These are phyloP conservation scores for Cyclotella cryptica DNA, from an alignment of 108 stramenopile species.

Conservation along the genomic window DNA sequence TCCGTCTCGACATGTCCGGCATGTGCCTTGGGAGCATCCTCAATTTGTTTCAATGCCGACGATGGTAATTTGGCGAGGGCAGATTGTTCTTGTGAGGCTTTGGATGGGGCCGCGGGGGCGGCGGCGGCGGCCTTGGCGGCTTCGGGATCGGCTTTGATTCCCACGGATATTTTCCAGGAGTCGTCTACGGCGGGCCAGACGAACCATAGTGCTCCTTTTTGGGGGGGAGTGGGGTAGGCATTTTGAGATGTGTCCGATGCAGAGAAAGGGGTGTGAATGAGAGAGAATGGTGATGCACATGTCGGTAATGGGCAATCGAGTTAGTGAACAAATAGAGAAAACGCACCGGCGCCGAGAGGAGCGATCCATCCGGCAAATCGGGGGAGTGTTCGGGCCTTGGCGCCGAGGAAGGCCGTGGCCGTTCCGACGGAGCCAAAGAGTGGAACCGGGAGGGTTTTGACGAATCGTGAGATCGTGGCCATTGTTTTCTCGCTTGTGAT, in stretches of 20 bases:
- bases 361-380: slow-evolving; percentile 52
- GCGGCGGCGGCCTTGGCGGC: slow-evolving; percentile 39
- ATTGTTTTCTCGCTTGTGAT: slow-evolving; percentile 1
- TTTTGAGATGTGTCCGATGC: neutral
- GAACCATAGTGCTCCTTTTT: slow-evolving; percentile 56
- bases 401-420: slow-evolving; percentile 21
- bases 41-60: slow-evolving; percentile 29
- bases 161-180: slow-evolving; percentile 54
- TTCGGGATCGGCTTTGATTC: slow-evolving; percentile 52
- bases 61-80: slow-evolving; percentile 12
- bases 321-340: neutral
- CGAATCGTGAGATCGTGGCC: slow-evolving; percentile 28
- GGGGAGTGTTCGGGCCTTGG: slow-evolving; percentile 45
- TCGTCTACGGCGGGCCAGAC: slow-evolving; percentile 65
- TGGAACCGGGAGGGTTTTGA: slow-evolving; percentile 46
- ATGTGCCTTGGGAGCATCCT: slow-evolving; percentile 40
- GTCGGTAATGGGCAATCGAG: too few species aligned
- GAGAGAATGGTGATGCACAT: neutral
- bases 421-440: slow-evolving; percentile 51
- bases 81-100: slow-evolving; percentile 4
- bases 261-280: neutral
- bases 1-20: slow-evolving; percentile 34
- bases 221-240: too few species aligned
- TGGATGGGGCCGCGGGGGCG: slow-evolving; percentile 2
- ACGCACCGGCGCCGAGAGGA: slow-evolving; percentile 47